A percentile compares a stretch with the other conserved stretches of the same genome.
Evolutionary conservation across 108 stramenopile genomes (phyloP).

Genomic region (Schizochytrium sp.): DNA sequence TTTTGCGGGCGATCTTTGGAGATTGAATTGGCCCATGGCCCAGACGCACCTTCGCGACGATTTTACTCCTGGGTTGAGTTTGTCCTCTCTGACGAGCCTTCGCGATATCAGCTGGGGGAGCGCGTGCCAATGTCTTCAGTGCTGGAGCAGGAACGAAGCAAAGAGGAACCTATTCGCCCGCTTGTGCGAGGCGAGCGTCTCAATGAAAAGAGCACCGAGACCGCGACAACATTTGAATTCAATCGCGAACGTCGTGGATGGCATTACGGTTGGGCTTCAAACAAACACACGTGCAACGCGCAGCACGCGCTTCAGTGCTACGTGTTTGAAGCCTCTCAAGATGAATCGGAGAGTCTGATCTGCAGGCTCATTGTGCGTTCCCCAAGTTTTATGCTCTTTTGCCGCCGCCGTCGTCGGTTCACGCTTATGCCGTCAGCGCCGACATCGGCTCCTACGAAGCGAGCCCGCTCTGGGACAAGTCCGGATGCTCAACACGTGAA

Average conservation of each 20-base stretch:
- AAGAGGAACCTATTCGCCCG: neutral
- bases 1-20: constrained; percentile 9
- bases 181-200: neutral
- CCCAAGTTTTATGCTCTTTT: constrained; percentile 12
- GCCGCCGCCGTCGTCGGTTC: neutral
- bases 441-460: neutral
- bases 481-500: neutral
- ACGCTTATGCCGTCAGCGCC: neutral
- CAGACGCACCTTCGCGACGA: neutral
- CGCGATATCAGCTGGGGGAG: neutral
- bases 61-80: neutral
- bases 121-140: neutral
- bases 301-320: neutral
- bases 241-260: neutral
- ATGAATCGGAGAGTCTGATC: neutral
- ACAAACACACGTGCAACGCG: constrained; percentile 2
- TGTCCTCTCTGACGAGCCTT: neutral
- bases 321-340: neutral
- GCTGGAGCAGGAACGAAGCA: neutral
- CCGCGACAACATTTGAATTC: neutral
- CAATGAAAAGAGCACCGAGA: constrained; percentile 1
- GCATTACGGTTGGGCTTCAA: constrained; percentile 3
- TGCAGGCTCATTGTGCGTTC: neutral
- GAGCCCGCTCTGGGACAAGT: neutral
- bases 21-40: neutral